These are phyloP conservation scores for Cryptococcus amylolentus DNA, from an alignment of 1,284 basidiomycete genomes.

Conservation along the genomic window DNA sequence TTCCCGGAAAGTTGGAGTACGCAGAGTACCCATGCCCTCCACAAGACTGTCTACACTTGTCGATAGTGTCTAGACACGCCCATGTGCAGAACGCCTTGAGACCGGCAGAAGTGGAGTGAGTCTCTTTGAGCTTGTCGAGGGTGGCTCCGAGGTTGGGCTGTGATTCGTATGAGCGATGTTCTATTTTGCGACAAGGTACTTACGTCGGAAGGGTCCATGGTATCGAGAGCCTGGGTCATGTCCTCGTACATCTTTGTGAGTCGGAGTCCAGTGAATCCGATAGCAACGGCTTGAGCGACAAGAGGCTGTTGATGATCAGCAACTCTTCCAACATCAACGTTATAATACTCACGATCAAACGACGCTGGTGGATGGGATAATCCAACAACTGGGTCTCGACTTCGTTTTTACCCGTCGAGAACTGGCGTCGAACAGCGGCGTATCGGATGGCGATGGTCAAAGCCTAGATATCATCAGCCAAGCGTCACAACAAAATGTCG, in stretches of 20 bases:
- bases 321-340: background rate
- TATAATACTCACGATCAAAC: conserved; percentile 49
- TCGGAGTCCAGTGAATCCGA: conserved; percentile 55
- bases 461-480: conserved; percentile 36
- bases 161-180: conserved; percentile 7
- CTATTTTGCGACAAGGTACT: conserved; percentile 9
- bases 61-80: conserved; percentile 57
- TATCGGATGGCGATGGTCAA: conserved; percentile 58
- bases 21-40: conserved; percentile 60
- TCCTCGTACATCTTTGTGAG: conserved; percentile 51
- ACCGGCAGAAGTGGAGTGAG: conserved; percentile 58
- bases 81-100: conserved; percentile 60
- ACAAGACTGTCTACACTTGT: conserved; percentile 56
- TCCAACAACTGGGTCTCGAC: conserved; percentile 58
- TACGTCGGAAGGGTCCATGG: conserved; percentile 53
- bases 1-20: conserved; percentile 56
- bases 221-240: conserved; percentile 54
- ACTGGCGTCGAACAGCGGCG: conserved; percentile 57
- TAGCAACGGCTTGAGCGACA: conserved; percentile 57
- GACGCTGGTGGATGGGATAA: conserved; percentile 60
- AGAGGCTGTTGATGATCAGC: conserved; percentile 46
- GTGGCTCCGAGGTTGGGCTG: conserved; percentile 46
- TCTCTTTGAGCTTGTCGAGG: conserved; percentile 57
- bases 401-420: conserved; percentile 51
- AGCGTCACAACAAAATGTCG: background rate